Evolutionary conservation across 1,284 basidiomycete species (phyloP), one percentile per base, ranked within the genome.

Genomic region (Malassezia caprae): DNA sequence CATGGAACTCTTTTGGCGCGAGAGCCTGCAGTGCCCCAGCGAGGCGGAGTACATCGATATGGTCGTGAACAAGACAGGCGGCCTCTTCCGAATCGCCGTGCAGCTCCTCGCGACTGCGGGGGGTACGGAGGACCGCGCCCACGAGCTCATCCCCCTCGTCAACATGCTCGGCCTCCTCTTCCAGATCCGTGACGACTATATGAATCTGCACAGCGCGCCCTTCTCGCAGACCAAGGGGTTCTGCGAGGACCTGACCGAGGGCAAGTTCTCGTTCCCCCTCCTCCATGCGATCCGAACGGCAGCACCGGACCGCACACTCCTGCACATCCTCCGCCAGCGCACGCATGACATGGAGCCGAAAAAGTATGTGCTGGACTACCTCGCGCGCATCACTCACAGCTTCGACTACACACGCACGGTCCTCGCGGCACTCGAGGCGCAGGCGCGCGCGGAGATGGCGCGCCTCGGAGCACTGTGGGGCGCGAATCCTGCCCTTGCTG

Each of bases 51-150:
- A 98, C 64, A 80, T 98, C 42, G 79, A 82, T 24, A 98, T 98
- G 93, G 91, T 96, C 32, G 88, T 91, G 75, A 88, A 94, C 93
- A 93, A 99, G 76, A 98, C 93, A 0, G 93, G 94, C 0, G 91
- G 93, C 1, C 79, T 98, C 11, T 86, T 98, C 65, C 80, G 93
- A 12, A 84, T 98, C 47, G 90, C 88, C 0, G 82, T 96, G 73
- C 96, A 91, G 75, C 80, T 98, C 30, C 93, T 99, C 89, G 90
- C 91, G 8, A 27, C 24, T 4, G 30, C 40, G 6, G 50, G n/a
- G 7, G 21, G 15, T 23, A 7, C 27, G 2, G 32, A n/a, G 48
- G 35, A 21, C 1, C 21, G n/a, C 6, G 28, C 19, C 2, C 55
- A 51, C 21, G 59, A 63, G 15, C 41, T 56, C 3, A 45, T 96